Evolutionary conservation across 2,329 filamentous ascomycete species (phyloP).

Genomic region (Pezicula neosporulosa): DNA sequence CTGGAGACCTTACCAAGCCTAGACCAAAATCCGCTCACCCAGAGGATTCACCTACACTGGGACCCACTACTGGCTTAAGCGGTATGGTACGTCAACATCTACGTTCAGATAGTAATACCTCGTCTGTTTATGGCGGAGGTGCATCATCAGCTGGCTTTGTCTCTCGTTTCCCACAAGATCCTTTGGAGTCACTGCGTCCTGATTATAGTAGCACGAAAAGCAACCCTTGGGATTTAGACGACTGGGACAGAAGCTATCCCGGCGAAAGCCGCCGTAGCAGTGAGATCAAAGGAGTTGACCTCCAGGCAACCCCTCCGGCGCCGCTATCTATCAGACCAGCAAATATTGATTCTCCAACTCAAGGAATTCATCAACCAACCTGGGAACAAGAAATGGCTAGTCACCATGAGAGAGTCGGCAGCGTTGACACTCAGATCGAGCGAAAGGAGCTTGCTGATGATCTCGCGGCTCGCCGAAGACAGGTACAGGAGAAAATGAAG

Average conservation of each 20-base stretch:
- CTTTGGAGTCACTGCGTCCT: slow-evolving; percentile 23
- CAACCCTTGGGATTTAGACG: slow-evolving; percentile 42
- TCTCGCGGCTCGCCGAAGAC: slow-evolving; percentile 65
- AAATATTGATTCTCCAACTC: slow-evolving; percentile 5
- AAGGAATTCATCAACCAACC: slow-evolving; percentile 11
- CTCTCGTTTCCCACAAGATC: slow-evolving; percentile 34
- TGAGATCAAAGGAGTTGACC: slow-evolving; percentile 9
- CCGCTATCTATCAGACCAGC: slow-evolving; percentile 12
- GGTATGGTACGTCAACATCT: slow-evolving; percentile 83
- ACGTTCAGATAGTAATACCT: slow-evolving; percentile 74
- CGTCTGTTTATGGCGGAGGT: slow-evolving; percentile 64
- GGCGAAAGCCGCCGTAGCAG: slow-evolving; percentile 10
- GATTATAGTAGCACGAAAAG: slow-evolving; percentile 31
- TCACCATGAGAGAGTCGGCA: slow-evolving; percentile 42
- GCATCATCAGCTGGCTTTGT: slow-evolving; percentile 39
- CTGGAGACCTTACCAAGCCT: neutral
- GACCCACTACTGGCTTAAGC: slow-evolving; percentile 67
- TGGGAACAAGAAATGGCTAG: slow-evolving; percentile 26
- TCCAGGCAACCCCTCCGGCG: slow-evolving; percentile 9
- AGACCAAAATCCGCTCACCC: slow-evolving; percentile 6
- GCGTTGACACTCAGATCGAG: slow-evolving; percentile 49
- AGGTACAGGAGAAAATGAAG: slow-evolving; percentile 70
- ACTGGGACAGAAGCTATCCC: slow-evolving; percentile 23
- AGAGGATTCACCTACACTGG: slow-evolving; percentile 75
- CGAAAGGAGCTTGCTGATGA: slow-evolving; percentile 71